Conservation (phyloP, 345 rosid species). For the Citrus glauca region DNA sequence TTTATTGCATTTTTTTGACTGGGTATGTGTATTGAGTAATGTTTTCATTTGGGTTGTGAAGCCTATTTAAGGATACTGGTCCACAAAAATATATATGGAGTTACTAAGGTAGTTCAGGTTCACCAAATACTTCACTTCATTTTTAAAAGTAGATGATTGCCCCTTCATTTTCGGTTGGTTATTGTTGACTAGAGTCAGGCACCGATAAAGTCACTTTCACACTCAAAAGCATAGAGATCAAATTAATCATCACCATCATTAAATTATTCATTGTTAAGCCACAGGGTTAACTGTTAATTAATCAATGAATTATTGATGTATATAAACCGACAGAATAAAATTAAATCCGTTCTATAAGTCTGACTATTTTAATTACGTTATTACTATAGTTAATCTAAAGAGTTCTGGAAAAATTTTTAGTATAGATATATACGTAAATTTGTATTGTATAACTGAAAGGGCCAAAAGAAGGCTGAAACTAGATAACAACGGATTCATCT, state of each 20-base stretch:
- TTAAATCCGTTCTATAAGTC: too few relatives aligned
- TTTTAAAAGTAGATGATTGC: slow-evolving; percentile 1
- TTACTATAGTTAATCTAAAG: too few relatives aligned
- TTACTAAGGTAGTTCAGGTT: not conserved
- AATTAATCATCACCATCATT: not conserved
- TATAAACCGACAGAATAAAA: too few relatives aligned
- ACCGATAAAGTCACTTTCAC: slow-evolving; percentile 8
- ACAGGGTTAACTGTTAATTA: not conserved
- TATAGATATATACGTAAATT: too few relatives aligned
- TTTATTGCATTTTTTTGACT: not conserved
- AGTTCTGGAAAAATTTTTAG: too few relatives aligned
- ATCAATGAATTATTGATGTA: not conserved
- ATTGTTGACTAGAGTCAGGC: slow-evolving; percentile 7
- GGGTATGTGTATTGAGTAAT: not conserved
- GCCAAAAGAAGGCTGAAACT: too few relatives aligned
- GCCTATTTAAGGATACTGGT: not conserved
- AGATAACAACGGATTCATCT: too few relatives aligned
- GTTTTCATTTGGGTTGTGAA: not conserved
- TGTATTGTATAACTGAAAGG: too few relatives aligned
- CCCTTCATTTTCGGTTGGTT: slow-evolving; percentile 12
- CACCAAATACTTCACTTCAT: not conserved
- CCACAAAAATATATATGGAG: not conserved
- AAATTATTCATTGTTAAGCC: not conserved
- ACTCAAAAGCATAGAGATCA: not conserved
- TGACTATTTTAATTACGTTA: too few relatives aligned